phyloP scores from a whole-genome alignment of 2,329 filamentous ascomycete genomes.

The Pseudocercospora eumusae region DNA sequence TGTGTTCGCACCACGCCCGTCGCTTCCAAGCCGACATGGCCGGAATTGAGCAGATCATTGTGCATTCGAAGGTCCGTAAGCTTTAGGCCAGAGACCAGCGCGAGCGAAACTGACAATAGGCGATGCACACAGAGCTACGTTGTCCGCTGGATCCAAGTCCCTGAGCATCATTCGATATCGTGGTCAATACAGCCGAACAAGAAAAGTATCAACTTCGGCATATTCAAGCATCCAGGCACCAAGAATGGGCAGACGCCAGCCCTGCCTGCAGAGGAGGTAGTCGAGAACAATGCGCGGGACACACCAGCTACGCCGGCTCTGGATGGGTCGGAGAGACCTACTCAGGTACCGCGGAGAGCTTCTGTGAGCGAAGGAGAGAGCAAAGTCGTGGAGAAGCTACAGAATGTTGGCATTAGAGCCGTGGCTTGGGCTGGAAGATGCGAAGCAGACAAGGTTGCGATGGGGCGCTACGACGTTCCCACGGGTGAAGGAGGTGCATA shows the following conservation, averaged over 20 bases:
- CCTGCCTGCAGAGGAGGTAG: conserved; percentile 46
- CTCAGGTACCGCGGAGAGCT: conserved; percentile 47
- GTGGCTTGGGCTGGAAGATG: conserved; percentile 88
- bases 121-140: conserved; percentile 75
- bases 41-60: conserved; percentile 93
- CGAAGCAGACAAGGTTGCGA: conserved; percentile 91
- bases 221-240: conserved; percentile 92
- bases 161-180: conserved; percentile 86
- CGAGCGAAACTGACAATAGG: conserved; percentile 10
- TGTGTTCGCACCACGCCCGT: background rate
- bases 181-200: conserved; percentile 98
- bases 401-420: conserved; percentile 62
- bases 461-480: conserved; percentile 81
- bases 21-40: conserved; percentile 61
- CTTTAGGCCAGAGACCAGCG: background rate
- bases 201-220: conserved; percentile 97
- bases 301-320: conserved; percentile 40
- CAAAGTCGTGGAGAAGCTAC: conserved; percentile 67
- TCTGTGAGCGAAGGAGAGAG: conserved; percentile 53
- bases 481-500: conserved; percentile 84
- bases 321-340: conserved; percentile 40
- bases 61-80: conserved; percentile 84
- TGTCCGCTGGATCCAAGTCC: conserved; percentile 93
- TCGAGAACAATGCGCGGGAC: conserved; percentile 42
- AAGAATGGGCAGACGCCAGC: conserved; percentile 56